These are phyloP conservation scores for Penicillium paneum DNA, from an alignment of 2,329 filamentous ascomycete genomes.

Conservation along the genomic window DNA sequence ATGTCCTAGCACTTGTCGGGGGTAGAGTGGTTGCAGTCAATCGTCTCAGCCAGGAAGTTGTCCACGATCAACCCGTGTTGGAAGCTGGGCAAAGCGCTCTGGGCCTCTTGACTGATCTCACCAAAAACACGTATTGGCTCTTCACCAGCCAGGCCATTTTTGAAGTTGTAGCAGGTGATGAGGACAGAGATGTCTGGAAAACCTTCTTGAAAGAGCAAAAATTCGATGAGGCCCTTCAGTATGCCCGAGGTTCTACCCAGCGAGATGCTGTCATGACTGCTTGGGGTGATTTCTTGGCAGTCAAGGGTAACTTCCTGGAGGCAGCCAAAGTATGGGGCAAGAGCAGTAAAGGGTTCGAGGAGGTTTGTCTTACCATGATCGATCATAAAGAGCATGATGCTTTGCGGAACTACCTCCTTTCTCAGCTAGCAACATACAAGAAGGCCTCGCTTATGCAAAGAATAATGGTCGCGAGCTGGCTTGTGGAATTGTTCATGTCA, in stretches of 20 bases:
- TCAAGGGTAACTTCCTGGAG: slow-evolving; percentile 76
- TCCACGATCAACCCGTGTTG: slow-evolving; percentile 84
- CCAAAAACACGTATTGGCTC: slow-evolving; percentile 97
- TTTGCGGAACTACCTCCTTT: slow-evolving; percentile 80
- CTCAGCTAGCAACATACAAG: slow-evolving; percentile 77
- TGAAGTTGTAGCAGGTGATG: slow-evolving; percentile 85
- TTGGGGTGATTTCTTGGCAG: slow-evolving; percentile 82
- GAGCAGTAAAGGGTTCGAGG: slow-evolving; percentile 95
- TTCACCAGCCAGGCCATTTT: slow-evolving; percentile 90
- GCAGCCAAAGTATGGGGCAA: slow-evolving; percentile 88
- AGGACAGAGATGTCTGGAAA: slow-evolving; percentile 91
- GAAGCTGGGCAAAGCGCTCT: slow-evolving; percentile 74
- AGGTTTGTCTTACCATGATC: slow-evolving; percentile 87
- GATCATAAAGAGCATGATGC: slow-evolving; percentile 89
- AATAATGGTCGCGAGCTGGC: slow-evolving; percentile 92
- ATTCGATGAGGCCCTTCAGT: slow-evolving; percentile 82
- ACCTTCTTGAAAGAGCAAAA: slow-evolving; percentile 83
- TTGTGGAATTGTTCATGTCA: slow-evolving; percentile 94
- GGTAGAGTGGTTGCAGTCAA: slow-evolving; percentile 81
- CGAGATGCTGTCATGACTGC: slow-evolving; percentile 89
- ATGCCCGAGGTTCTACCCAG: slow-evolving; percentile 74
- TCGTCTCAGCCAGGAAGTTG: slow-evolving; percentile 75
- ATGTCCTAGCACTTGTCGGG: slow-evolving; percentile 79
- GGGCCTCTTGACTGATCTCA: slow-evolving; percentile 82
- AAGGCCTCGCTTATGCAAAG: slow-evolving; percentile 86